Evolutionary conservation across 2,329 filamentous ascomycete genomes (phyloP), one percentile per base, ranked within the genome.

Genomic region (Rhinocladiella mackenziei): DNA sequence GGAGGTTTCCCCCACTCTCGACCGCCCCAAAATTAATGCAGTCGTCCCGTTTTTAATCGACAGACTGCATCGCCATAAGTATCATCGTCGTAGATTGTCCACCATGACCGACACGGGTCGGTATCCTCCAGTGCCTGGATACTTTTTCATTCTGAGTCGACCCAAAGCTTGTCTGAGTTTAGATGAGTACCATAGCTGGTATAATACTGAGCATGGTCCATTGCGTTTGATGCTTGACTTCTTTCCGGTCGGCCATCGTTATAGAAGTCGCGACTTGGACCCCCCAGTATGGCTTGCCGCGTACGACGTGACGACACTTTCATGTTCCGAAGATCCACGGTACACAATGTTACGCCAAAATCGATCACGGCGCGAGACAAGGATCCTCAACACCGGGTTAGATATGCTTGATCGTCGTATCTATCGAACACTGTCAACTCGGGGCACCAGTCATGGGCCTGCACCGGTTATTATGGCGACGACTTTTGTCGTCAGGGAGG

Each of bases 181-280:
- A 8, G 25, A 37, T 11, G 40, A 86, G 59, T 94, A 94, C 67
- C 84, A 94, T 66, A 86, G 94, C 62, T 91, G 86, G 85, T 94
- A 94, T 71, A 89, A 94, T 70, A 91, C 89, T 65, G 88, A 94
- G 69, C 88, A 94, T 68, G 88, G 88, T 40, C 88, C 88, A 14
- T 78, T 81, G 11, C 83, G 88, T 34, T 76, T 94, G 8, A 82
- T 86, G 37, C 69, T 92, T 9, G 80, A 85, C 3, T 80, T 84
- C 57, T 80, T 89, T 61, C 62, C 68, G 56, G 92, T 86, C 62
- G 88, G 88, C 46, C 82, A 92, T 56, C 83, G 88, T 30, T 94
- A 89, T 67, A 75, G 73, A 18, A 83, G 85, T 6, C 76, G 69
- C 11, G 85, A 91, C 62, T 67, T 71, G 37, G 53, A 67, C 31